These are phyloP conservation scores for Botrytis fragariae DNA, from an alignment of 2,329 filamentous ascomycete species.

Conservation along the genomic window DNA sequence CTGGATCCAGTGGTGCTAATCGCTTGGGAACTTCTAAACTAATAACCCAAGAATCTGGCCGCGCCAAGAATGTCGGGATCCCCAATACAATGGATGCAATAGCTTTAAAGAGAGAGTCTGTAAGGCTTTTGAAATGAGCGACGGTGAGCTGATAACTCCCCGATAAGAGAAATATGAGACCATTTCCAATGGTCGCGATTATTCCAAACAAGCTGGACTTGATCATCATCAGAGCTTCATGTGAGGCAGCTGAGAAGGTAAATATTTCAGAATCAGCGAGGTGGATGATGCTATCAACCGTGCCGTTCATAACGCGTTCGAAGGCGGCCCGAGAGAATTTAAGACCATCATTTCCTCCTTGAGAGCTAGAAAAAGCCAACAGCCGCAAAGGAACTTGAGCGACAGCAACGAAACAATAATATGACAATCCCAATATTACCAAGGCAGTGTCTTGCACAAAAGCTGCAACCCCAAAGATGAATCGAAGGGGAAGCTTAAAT, in stretches of 20 bases:
- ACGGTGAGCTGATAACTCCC: constrained; percentile 43
- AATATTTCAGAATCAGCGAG: constrained; percentile 60
- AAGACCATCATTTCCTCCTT: constrained; percentile 22
- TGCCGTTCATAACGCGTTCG: constrained; percentile 48
- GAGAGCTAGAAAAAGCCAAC: constrained; percentile 18
- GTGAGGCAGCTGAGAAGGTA: constrained; percentile 73
- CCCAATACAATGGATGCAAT: constrained; percentile 30
- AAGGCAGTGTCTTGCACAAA: constrained; percentile 73
- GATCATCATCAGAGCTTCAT: constrained; percentile 63
- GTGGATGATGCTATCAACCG: constrained; percentile 47
- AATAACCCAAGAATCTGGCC: constrained; percentile 58
- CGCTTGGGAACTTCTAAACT: constrained; percentile 49
- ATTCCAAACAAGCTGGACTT: constrained; percentile 51
- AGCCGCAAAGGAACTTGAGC: constrained; percentile 26
- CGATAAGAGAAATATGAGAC: constrained; percentile 46
- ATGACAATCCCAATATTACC: constrained; percentile 58
- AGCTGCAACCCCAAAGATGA: constrained; percentile 72
- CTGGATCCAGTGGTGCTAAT: constrained; percentile 46
- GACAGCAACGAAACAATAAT: constrained; percentile 37
- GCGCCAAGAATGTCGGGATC: constrained; percentile 42
- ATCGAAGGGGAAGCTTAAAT: constrained; percentile 66
- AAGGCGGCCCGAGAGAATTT: constrained; percentile 33
- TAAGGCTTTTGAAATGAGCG: background rate
- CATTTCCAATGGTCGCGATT: constrained; percentile 42
- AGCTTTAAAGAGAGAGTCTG: background rate